Evolutionary conservation across 345 rosid genomes (phyloP).

Genomic region (Gynandropsis gynandra): DNA sequence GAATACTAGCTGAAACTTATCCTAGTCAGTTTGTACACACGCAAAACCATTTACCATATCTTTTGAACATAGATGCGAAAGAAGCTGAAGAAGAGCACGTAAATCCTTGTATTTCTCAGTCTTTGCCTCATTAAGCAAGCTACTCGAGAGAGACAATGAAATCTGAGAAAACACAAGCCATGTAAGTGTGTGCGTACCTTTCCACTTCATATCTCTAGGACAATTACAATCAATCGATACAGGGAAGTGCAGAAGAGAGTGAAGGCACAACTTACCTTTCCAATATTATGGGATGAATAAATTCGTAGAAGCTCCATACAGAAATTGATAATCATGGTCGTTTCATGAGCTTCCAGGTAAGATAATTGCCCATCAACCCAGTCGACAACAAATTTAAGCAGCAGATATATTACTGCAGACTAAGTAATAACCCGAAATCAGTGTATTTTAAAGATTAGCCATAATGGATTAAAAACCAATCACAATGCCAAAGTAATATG

Average conservation of each 20-base stretch:
- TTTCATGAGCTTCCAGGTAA: slow-evolving; percentile 84
- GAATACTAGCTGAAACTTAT: not conserved
- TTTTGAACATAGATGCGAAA: slow-evolving; percentile 84
- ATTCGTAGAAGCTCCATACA: slow-evolving; percentile 92
- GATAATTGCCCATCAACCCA: slow-evolving; percentile 99
- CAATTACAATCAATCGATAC: slow-evolving; percentile 8
- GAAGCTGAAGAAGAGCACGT: slow-evolving; percentile 96
- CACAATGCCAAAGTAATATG: not conserved
- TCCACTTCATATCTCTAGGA: slow-evolving; percentile 8
- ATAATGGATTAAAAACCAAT: slow-evolving; percentile 9
- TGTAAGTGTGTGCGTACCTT: slow-evolving; percentile 7
- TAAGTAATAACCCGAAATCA: slow-evolving; percentile 35
- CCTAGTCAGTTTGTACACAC: slow-evolving; percentile 2
- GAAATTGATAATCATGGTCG: slow-evolving; percentile 63
- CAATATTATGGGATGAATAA: slow-evolving; percentile 91
- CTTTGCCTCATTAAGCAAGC: slow-evolving; percentile 73
- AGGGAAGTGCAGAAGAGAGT: slow-evolving; percentile 6
- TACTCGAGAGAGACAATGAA: slow-evolving; percentile 66
- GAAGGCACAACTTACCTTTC: slow-evolving; percentile 54
- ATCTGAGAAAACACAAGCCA: slow-evolving; percentile 37
- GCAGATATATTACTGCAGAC: slow-evolving; percentile 90
- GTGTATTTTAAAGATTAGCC: slow-evolving; percentile 5
- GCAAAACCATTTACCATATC: slow-evolving; percentile 57
- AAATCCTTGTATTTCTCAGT: slow-evolving; percentile 83
- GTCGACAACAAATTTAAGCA: slow-evolving; percentile 81